Evolutionary conservation across 75 land plant species (phyloP).

Genomic region (Adiantum capillusveneris): DNA sequence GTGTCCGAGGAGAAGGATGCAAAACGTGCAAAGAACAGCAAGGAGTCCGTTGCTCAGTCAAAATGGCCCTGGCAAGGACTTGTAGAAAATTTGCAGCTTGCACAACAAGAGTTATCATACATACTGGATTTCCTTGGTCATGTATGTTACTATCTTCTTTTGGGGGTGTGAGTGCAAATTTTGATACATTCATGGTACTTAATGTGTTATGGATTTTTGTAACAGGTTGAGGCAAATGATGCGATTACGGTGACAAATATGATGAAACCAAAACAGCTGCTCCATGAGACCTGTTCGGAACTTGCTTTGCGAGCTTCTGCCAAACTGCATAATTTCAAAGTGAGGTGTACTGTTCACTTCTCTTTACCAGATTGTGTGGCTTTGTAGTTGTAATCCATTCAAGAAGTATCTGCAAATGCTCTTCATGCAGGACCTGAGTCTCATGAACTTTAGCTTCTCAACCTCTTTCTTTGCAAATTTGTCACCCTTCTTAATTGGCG

Average conservation of each 20-base stretch:
- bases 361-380: background rate
- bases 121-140: conserved; percentile 74
- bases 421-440: too few relatives aligned
- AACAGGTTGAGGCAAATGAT: conserved; percentile 90
- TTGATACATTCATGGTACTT: background rate
- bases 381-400: background rate
- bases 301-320: conserved; percentile 71
- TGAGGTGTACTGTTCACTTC: too few relatives aligned
- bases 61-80: conserved; percentile 85
- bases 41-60: conserved; percentile 31
- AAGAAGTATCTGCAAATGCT: too few relatives aligned
- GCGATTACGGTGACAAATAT: conserved; percentile 85
- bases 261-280: conserved; percentile 81
- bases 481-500: too few relatives aligned
- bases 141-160: conserved; percentile 22
- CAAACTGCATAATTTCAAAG: conserved; percentile 66
- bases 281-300: conserved; percentile 70
- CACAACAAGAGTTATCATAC: conserved; percentile 77
- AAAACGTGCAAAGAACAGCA: conserved; percentile 56
- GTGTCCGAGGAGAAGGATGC: conserved; percentile 55
- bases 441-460: too few relatives aligned
- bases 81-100: conserved; percentile 79
- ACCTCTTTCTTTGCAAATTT: too few relatives aligned
- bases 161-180: background rate
- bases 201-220: background rate